phyloP scores from a whole-genome alignment of 139 green algal species.

The Chlamydomonas sp. region DNA sequence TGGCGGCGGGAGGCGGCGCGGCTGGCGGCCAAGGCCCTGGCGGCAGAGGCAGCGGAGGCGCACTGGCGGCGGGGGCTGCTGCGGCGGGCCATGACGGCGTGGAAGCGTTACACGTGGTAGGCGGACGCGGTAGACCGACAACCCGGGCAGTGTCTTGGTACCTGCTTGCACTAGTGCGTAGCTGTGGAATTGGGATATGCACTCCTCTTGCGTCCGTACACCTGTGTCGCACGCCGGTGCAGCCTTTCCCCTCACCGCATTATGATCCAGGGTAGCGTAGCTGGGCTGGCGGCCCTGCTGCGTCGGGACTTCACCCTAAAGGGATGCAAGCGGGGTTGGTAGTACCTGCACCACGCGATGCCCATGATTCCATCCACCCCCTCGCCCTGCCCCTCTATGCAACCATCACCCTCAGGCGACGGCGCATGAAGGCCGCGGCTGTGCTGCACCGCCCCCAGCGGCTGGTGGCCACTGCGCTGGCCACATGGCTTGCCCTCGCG shows the following conservation, averaged over 20 bases:
- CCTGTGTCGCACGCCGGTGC: too few relatives aligned
- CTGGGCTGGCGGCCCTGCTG: too few relatives aligned
- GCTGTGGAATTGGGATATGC: too few relatives aligned
- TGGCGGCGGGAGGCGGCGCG: slow-evolving; percentile 29
- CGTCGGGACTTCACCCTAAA: too few relatives aligned
- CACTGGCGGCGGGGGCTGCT: neutral
- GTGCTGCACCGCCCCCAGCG: neutral
- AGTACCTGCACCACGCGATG: neutral
- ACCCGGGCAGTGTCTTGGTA: neutral
- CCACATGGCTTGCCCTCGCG: neutral
- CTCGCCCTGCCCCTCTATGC: too few relatives aligned
- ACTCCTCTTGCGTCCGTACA: too few relatives aligned
- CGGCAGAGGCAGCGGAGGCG: neutral
- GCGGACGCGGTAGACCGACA: too few relatives aligned
- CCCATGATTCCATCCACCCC: too few relatives aligned
- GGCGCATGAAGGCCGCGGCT: slow-evolving; percentile 4
- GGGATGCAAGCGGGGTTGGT: too few relatives aligned
- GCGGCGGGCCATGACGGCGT: neutral
- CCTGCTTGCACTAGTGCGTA: neutral
- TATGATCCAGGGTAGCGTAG: too few relatives aligned
- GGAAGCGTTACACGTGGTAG: slow-evolving; percentile 20
- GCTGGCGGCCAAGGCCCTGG: slow-evolving; percentile 11
- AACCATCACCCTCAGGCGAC: neutral
- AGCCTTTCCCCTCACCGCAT: too few relatives aligned
- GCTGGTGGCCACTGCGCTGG: neutral